Evolutionary conservation across 768 basidiomycete genomes (phyloP), one percentile per base, ranked within the genome.

Genomic region (Tulasnella sp.): DNA sequence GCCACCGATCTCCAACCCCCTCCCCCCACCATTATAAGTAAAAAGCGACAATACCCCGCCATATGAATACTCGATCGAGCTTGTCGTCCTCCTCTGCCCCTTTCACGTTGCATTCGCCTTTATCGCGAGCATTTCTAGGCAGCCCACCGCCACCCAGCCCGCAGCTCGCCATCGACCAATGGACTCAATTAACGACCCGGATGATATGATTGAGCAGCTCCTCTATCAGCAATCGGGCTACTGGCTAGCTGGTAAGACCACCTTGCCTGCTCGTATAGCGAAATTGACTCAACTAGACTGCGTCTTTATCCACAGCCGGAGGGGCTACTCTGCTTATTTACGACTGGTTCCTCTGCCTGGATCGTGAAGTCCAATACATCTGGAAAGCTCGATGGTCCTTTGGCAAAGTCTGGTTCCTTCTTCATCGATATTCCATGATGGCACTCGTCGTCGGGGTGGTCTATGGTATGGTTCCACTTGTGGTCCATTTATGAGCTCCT

Each of bases 321-420:
- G 70, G 39, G 37, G 70, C 37, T 5, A 72, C 70, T n/a, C 35
- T 72, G 20, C 44, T 72, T n/a, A 32, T 72, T 13, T 72, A 72
- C 44, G 70, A 72, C 70, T 72, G 70, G 37, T 26, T 72, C 15
- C 70, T 72, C 5, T 40, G 37, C 20, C 26, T 72, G 6, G 39
- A 72, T 46, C 70, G 70, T 15, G 70, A 72, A 37, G 20, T 39
- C 37, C 39, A 20, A 4, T 72, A 72, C 39, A 5, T 72, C 37
- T 72, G 70, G 70, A 40, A 46, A 9, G 70, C 70, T 72, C 37
- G 70, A 72, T 72, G 70, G 70, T 72, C 70, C 18, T 40, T 72
- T 40, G 44, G 35, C 70, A 72, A 72, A 32, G 5, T 72, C 29
- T 37, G 26, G 39, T 72, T 72, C 70, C 3, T 72, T 13, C n/a